Percentiles rank a stretch among this genome's conserved stretches.
phyloP scores from a whole-genome alignment of 169 alveolate species.

The Plasmodium chabaudi region DNA sequence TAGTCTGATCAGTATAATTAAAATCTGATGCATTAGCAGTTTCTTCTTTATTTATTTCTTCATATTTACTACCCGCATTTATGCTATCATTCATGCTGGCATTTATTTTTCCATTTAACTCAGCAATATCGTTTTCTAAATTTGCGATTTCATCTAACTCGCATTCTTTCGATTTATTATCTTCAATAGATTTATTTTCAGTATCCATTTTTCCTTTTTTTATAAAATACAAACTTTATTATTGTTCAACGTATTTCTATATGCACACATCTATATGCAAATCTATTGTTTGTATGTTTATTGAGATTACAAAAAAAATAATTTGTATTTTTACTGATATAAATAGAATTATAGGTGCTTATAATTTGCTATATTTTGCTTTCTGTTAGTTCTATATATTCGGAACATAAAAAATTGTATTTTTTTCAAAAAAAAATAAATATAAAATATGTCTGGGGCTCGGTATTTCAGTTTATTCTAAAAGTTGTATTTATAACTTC shows the following conservation, averaged over 20 bases:
- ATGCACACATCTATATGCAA: neutral
- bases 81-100: slow-evolving; percentile 6
- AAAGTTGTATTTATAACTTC: too few relatives aligned
- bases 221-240: neutral
- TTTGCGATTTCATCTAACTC: slow-evolving; percentile 8
- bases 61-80: slow-evolving; percentile 5
- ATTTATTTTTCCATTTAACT: slow-evolving; percentile 9
- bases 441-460: too few relatives aligned
- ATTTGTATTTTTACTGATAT: too few relatives aligned
- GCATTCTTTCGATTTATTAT: slow-evolving; percentile 8
- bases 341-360: too few relatives aligned
- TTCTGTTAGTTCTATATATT: too few relatives aligned
- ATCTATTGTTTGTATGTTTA: neutral
- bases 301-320: too few relatives aligned
- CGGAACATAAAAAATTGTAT: too few relatives aligned
- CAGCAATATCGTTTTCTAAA: slow-evolving; percentile 10
- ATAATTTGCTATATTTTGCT: too few relatives aligned
- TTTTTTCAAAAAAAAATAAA: too few relatives aligned
- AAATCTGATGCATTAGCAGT: slow-evolving; percentile 1
- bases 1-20: slow-evolving; percentile 1
- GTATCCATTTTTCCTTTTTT: slow-evolving; percentile 4
- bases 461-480: too few relatives aligned
- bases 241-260: neutral
- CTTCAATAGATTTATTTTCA: slow-evolving; percentile 9
- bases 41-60: slow-evolving; percentile 30